Base-by-base conservation (phyloP, 768 basidiomycete genomes). In the Cystobasidium tubakii region DNA sequence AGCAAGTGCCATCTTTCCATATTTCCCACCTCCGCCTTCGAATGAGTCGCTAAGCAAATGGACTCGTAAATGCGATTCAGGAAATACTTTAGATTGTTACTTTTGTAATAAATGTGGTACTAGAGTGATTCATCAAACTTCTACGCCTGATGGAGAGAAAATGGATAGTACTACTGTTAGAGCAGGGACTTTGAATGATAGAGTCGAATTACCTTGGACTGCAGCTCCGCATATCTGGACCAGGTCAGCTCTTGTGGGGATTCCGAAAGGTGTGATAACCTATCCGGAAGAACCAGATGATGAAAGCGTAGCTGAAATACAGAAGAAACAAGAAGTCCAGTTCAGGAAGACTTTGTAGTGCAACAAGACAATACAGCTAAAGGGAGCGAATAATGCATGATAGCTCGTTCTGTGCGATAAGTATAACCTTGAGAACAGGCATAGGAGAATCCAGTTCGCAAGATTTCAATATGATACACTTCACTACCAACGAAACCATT, bases 41-140 rank as follows among this genome's bases (percentile, higher is more conserved):
- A 60, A 27, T 23, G 33, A 6, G 2, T 27, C 33, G 6, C 57
- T 60, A 29, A 15, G 25, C 7, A 60, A 60, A 23, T 67, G 34
- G 39, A 67, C 66, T 1, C 39, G 66, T 1, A 33, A 25, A 17
- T 42, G 34, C 44, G 66, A 67, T 25, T 43, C 39, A 33, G 66
- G 66, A 43, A 33, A 53, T 46, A 44, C n/a, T 17, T 23, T 67
- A 15, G 46, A 67, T n/a, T 67, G 66, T 34, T 67, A 43, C 66
- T 67, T 67, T 33, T 67, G 66, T 50, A 44, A 12, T 10, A 7
- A 34, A 15, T 65, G 63, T 27, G 63, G 57, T 60, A 60, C 29
- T 60, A 27, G 57, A 27, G 7, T 60, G 21, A 29, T 60, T 6
- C 57, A 60, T 60, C 57, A 60, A 29, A 60, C 57, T 34, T 15